Conservation (phyloP, 1,284 basidiomycete species). For the Acaromyces ingoldii region DNA sequence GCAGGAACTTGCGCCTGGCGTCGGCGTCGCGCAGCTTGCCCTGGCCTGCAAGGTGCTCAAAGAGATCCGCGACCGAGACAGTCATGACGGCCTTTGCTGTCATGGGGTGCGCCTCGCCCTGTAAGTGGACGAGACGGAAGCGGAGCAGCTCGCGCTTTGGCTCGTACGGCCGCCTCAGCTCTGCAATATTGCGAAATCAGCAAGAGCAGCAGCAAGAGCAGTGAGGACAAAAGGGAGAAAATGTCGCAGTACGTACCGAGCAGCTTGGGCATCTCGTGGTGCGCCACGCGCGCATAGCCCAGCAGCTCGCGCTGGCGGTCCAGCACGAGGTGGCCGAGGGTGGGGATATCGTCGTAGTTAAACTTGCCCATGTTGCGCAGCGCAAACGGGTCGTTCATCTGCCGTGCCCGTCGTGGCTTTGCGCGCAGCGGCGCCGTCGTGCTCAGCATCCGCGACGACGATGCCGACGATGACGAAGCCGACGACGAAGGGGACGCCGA, state of each 20-base stretch:
- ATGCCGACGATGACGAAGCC: conserved; percentile 10
- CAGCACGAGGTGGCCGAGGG: conserved; percentile 40
- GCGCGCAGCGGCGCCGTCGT: conserved; percentile 17
- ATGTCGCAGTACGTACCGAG: conserved; percentile 14
- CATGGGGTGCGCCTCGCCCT: conserved; percentile 51
- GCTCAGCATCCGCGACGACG: conserved; percentile 20
- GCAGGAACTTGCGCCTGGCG: conserved; percentile 51
- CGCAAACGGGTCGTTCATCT: conserved; percentile 25
- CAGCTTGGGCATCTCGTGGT: conserved; percentile 47
- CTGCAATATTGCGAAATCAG: conserved; percentile 10
- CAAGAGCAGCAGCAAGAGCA: not conserved
- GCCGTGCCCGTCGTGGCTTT: conserved; percentile 31
- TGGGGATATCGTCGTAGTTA: conserved; percentile 47
- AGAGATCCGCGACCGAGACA: conserved; percentile 37
- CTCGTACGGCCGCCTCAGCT: conserved; percentile 41
- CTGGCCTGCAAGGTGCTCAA: too few species aligned
- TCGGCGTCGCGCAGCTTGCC: conserved; percentile 23
- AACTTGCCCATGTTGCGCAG: conserved; percentile 38
- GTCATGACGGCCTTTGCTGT: conserved; percentile 50
- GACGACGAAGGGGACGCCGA: too few species aligned
- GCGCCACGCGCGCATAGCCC: conserved; percentile 29
- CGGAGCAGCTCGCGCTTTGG: conserved; percentile 25
- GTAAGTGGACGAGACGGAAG: conserved; percentile 51
- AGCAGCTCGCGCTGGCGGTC: conserved; percentile 40
- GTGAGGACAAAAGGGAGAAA: not conserved